phyloP scores from a whole-genome alignment of 331 rosid species.

The Spiraea crenata region DNA sequence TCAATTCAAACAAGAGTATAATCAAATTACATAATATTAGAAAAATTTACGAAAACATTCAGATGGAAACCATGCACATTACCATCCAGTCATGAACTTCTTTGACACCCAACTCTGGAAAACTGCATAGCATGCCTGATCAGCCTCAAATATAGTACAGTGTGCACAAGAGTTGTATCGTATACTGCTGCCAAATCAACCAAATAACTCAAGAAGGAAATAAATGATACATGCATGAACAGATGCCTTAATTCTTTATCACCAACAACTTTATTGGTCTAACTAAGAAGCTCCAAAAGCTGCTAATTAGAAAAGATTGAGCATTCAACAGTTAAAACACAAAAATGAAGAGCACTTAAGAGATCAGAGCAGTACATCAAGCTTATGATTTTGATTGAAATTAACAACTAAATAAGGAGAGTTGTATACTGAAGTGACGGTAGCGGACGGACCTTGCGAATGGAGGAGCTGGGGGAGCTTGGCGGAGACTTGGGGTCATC shows the following conservation, averaged over 20 bases:
- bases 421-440: too few relatives aligned
- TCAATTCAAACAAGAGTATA: background rate
- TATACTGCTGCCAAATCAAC: background rate
- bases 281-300: background rate
- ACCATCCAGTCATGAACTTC: constrained; percentile 49
- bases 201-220: background rate
- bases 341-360: too few relatives aligned
- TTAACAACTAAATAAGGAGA: too few relatives aligned
- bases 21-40: background rate
- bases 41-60: background rate
- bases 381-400: too few relatives aligned
- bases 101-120: constrained; percentile 26
- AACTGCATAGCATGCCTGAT: constrained; percentile 52
- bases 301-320: too few relatives aligned
- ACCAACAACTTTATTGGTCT: background rate
- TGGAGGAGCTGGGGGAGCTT: too few relatives aligned
- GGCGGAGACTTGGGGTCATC: too few relatives aligned
- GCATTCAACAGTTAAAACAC: too few relatives aligned
- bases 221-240: background rate
- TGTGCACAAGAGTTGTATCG: background rate
- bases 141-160: background rate
- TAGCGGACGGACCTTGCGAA: too few relatives aligned
- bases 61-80: constrained; percentile 16
- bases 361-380: too few relatives aligned
- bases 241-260: background rate